These are phyloP conservation scores for Claviceps sp. DNA, from an alignment of 2,329 filamentous ascomycete genomes.

Conservation along the genomic window DNA sequence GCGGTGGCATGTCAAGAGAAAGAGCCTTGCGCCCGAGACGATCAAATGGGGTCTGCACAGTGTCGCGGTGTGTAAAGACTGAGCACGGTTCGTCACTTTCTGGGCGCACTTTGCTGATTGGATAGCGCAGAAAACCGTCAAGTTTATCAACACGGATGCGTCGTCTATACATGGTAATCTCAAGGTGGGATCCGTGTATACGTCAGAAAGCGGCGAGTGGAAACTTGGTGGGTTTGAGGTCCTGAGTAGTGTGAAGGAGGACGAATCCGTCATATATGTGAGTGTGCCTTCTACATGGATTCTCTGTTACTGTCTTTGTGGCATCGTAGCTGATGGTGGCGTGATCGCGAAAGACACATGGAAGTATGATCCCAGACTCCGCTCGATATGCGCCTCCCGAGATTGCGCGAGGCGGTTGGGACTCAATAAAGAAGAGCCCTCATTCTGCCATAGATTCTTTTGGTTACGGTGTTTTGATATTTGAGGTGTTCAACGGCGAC, in stretches of 20 bases:
- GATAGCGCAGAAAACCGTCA: constrained; percentile 61
- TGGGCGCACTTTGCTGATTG: constrained; percentile 9
- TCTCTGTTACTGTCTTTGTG: neutral
- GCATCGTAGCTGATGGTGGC: constrained; percentile 4
- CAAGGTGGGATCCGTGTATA: constrained; percentile 76
- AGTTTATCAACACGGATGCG: constrained; percentile 92
- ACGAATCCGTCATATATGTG: constrained; percentile 84
- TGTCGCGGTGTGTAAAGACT: constrained; percentile 48
- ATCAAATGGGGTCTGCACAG: constrained; percentile 92
- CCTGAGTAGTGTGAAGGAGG: constrained; percentile 88
- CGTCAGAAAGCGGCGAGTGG: constrained; percentile 95
- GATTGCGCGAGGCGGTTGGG: constrained; percentile 78
- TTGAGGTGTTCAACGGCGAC: constrained; percentile 82
- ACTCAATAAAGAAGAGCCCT: constrained; percentile 70
- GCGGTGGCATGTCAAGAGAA: constrained; percentile 79
- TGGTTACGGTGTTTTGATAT: constrained; percentile 70
- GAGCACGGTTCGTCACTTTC: too few species aligned
- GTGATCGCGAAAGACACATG: constrained; percentile 50
- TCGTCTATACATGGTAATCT: constrained; percentile 82
- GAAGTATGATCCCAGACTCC: constrained; percentile 75
- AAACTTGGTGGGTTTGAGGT: constrained; percentile 90
- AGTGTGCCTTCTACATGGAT: constrained; percentile 5
- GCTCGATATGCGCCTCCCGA: constrained; percentile 79
- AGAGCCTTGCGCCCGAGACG: constrained; percentile 79
- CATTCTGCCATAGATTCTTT: constrained; percentile 77